Conservation (phyloP, 495 filamentous ascomycete genomes). For the Penicillium desertorum region DNA sequence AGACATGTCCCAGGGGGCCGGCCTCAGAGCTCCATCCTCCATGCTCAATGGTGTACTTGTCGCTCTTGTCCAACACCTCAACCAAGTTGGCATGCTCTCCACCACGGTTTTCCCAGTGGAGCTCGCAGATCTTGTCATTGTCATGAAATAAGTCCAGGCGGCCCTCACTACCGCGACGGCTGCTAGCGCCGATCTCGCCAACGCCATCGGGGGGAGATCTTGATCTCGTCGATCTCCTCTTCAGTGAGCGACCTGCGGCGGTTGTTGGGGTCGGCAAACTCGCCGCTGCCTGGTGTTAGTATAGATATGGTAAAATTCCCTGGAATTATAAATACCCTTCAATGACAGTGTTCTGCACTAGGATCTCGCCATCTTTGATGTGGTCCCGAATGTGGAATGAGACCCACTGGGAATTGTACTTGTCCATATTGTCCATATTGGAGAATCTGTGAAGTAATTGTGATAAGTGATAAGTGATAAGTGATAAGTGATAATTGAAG, state of each 20-base stretch:
- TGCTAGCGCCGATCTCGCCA: constrained; percentile 38
- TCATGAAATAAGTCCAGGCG: constrained; percentile 41
- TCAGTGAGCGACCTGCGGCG: constrained; percentile 35
- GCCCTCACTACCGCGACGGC: constrained; percentile 41
- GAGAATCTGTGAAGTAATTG: not conserved
- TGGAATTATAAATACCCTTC: constrained; percentile 27
- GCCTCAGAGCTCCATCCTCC: constrained; percentile 39
- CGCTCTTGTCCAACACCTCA: constrained; percentile 32
- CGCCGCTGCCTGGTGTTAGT: constrained; percentile 29
- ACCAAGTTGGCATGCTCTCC: constrained; percentile 30
- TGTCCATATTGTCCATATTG: constrained; percentile 23
- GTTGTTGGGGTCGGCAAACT: constrained; percentile 33
- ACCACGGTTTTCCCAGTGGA: constrained; percentile 43
- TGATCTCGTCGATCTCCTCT: constrained; percentile 38
- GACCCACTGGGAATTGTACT: constrained; percentile 40
- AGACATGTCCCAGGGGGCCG: constrained; percentile 43
- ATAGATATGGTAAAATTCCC: not conserved
- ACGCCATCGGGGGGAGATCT: constrained; percentile 33
- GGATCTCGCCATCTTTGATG: constrained; percentile 33
- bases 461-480: not conserved
- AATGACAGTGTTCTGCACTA: constrained; percentile 36
- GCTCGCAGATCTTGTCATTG: constrained; percentile 41
- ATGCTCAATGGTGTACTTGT: constrained; percentile 37
- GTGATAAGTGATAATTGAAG: not conserved
- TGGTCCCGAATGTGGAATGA: constrained; percentile 42